phyloP scores from a whole-genome alignment of 176 grass and related monocot genomes.

The Typha latifolia region DNA sequence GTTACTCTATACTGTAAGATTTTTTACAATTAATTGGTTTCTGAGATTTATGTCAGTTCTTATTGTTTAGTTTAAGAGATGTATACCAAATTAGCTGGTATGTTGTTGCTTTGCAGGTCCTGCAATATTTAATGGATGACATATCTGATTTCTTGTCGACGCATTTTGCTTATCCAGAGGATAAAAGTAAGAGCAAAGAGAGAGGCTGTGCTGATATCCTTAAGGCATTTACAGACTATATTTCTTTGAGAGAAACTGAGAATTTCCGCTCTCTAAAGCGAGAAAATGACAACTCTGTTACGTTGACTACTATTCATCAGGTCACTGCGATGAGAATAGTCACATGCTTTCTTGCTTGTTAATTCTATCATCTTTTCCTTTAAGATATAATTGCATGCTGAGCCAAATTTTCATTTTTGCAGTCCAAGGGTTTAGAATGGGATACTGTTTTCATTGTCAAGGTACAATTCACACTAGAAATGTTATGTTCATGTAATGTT shows the following conservation, averaged over 20 bases:
- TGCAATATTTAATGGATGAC: constrained; percentile 98
- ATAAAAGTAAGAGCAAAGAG: constrained; percentile 38
- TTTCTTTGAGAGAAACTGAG: constrained; percentile 77
- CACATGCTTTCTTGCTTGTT: not conserved
- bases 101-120: constrained; percentile 42
- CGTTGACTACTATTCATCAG: constrained; percentile 95
- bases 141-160: constrained; percentile 85
- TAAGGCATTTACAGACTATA: constrained; percentile 74
- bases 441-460: constrained; percentile 90
- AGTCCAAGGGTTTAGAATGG: constrained; percentile 99
- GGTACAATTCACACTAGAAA: constrained; percentile 37
- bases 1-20: too few relatives aligned
- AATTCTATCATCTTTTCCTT: not conserved
- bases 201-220: constrained; percentile 60
- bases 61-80: not conserved
- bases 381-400: not conserved
- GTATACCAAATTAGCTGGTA: not conserved
- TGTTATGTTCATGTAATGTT: too few relatives aligned
- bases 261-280: constrained; percentile 64
- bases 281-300: constrained; percentile 86
- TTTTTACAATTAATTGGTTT: too few relatives aligned
- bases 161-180: constrained; percentile 59
- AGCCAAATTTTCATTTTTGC: constrained; percentile 30
- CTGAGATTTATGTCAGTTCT: not conserved
- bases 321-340: constrained; percentile 24